A percentile compares a stretch with the other conserved stretches of the same genome.
These are phyloP conservation scores for Neurospora sublineolata DNA, from an alignment of 495 filamentous ascomycete species.

Conservation along the genomic window DNA sequence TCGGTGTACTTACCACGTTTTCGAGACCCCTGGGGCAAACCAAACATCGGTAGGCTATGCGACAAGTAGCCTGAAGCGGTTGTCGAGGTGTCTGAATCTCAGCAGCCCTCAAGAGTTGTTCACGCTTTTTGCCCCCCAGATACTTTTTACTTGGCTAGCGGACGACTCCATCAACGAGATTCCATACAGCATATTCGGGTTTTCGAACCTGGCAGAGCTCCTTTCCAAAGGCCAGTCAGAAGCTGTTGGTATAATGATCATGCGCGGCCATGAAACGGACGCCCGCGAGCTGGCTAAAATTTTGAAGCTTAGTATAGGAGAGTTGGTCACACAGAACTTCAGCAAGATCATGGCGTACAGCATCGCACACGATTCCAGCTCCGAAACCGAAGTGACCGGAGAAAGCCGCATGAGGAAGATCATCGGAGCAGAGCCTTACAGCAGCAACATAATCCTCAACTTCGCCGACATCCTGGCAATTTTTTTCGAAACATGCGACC, in stretches of 20 bases:
- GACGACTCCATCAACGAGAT: conserved; percentile 50
- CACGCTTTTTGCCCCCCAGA: conserved; percentile 76
- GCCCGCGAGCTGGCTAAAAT: conserved; percentile 43
- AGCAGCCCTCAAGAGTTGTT: conserved; percentile 58
- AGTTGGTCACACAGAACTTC: conserved; percentile 59
- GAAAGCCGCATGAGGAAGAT: conserved; percentile 57
- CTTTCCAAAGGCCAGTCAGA: conserved; percentile 67
- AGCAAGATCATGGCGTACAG: conserved; percentile 74
- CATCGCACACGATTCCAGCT: conserved; percentile 64
- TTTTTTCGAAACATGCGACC: conserved; percentile 70
- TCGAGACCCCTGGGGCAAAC: conserved; percentile 70
- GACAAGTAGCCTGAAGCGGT: conserved; percentile 50
- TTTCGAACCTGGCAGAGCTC: conserved; percentile 54
- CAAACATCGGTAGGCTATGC: conserved; percentile 55
- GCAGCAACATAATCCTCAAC: conserved; percentile 46
- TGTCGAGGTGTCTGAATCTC: conserved; percentile 55
- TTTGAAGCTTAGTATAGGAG: conserved; percentile 40
- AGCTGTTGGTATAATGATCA: conserved; percentile 68
- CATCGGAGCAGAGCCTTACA: conserved; percentile 55
- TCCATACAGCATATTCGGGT: conserved; percentile 76
- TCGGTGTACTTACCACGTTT: conserved; percentile 80
- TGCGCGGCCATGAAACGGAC: conserved; percentile 62
- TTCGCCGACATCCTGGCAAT: conserved; percentile 66
- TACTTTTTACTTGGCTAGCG: conserved; percentile 87
- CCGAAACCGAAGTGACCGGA: conserved; percentile 46